These are phyloP conservation scores for Magnolia sinica DNA, from an alignment of 164 flowering plant species.

Conservation along the genomic window DNA sequence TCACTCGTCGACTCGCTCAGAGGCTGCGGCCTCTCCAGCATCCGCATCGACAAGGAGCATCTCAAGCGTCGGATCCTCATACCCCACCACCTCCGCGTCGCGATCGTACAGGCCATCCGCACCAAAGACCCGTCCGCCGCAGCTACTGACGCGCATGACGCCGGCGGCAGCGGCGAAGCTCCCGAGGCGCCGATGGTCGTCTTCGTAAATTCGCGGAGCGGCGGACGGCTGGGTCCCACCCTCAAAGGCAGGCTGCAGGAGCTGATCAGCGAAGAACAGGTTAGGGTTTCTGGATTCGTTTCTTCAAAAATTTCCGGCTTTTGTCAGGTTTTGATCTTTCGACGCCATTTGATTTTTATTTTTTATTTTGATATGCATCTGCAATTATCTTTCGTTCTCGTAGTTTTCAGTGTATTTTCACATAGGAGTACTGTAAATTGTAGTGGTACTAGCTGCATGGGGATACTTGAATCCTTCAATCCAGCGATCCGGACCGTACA, in stretches of 20 bases:
- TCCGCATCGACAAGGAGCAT: slow-evolving; percentile 58
- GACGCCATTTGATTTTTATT: background rate
- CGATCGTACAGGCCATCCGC: slow-evolving; percentile 54
- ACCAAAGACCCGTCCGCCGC: slow-evolving; percentile 19
- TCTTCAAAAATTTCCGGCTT: background rate
- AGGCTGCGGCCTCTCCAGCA: slow-evolving; percentile 58
- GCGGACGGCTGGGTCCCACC: slow-evolving; percentile 78
- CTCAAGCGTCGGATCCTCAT: slow-evolving; percentile 41
- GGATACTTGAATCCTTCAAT: background rate
- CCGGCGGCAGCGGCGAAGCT: slow-evolving; percentile 8
- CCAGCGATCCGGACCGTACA: background rate
- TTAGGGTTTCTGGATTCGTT: slow-evolving; percentile 11
- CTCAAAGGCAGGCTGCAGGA: slow-evolving; percentile 66
- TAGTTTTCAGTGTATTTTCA: background rate
- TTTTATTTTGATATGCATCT: too few species aligned
- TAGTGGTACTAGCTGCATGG: background rate
- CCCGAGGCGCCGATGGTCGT: slow-evolving; percentile 70
- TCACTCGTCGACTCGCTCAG: slow-evolving; percentile 64
- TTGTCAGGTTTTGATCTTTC: background rate
- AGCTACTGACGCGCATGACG: slow-evolving; percentile 8
- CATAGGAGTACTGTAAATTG: background rate
- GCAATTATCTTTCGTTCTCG: background rate
- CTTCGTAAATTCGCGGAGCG: slow-evolving; percentile 83
- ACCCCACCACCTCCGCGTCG: slow-evolving; percentile 60
- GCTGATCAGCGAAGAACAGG: slow-evolving; percentile 92